Evolutionary conservation across 148 eudicot genomes (phyloP).

Genomic region (Spergularia bocconei): DNA sequence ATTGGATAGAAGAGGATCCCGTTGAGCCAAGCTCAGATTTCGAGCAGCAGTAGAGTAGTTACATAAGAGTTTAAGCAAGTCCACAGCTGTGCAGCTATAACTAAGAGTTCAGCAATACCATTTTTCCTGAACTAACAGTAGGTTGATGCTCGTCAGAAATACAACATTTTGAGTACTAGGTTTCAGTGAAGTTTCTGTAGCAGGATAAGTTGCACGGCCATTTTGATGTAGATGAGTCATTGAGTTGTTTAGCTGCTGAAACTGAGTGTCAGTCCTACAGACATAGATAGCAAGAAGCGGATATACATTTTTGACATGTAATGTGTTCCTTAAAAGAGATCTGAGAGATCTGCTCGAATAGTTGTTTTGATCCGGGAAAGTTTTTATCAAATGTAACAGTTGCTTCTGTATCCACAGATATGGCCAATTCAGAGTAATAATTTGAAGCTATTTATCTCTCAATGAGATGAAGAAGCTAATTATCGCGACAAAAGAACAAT

Average conservation of each 20-base stretch:
- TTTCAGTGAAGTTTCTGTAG: slow-evolving; percentile 10
- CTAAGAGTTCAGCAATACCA: background rate
- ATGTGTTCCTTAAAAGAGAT: too few relatives aligned
- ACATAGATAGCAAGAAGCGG: background rate
- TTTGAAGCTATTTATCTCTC: too few relatives aligned
- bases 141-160: slow-evolving; percentile 6
- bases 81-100: background rate
- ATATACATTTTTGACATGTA: background rate
- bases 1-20: slow-evolving; percentile 30
- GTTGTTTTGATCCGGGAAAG: too few relatives aligned
- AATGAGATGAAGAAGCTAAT: too few relatives aligned
- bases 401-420: too few relatives aligned
- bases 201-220: background rate
- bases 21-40: background rate
- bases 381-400: too few relatives aligned
- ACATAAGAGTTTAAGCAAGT: background rate
- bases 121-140: background rate
- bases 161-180: slow-evolving; percentile 3
- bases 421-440: too few relatives aligned
- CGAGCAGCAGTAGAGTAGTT: background rate
- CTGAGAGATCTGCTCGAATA: too few relatives aligned
- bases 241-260: slow-evolving; percentile 10
- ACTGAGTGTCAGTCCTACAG: slow-evolving; percentile 1
- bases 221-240: slow-evolving; percentile 9
- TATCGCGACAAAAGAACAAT: too few relatives aligned